Evolutionary conservation across 495 filamentous ascomycete genomes (phyloP), one percentile per base, ranked within the genome.

Genomic region (Aspergillus saccharolyticus): DNA sequence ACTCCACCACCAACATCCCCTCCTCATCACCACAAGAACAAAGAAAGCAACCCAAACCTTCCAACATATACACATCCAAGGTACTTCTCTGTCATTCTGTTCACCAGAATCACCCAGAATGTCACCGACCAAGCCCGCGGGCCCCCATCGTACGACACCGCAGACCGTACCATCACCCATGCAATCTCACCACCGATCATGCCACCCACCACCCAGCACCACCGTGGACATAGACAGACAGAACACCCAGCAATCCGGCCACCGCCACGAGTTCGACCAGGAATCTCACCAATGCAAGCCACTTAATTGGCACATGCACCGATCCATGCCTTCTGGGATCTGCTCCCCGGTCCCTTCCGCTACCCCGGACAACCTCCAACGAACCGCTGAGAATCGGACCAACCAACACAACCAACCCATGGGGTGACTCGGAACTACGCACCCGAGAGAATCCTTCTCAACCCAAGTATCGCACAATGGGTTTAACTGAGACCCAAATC

Each of bases 311-410:
- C 12, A 10, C 9, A 16, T 15, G 2, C 1, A 49, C 4, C 19
- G 5, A 16, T 21, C 12, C 46, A 49, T 21, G 46, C 25, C 20
- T 24, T 49, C 8, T 25, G n/a, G n/a, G n/a, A n/a, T n/a, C n/a
- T n/a, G n/a, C n/a, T n/a, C n/a, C n/a, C n/a, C n/a, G n/a, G n/a
- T n/a, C n/a, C n/a, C n/a, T n/a, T n/a, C n/a, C n/a, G n/a, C n/a
- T 49, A 49, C 46, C 46, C 46, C 46, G 46, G 46, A 49, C 20
- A 49, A 49, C 20, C 46, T 49, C 19, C 46, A n/a, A n/a, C n/a
- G n/a, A n/a, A n/a, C n/a, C n/a, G n/a, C 19, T 21, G 15, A 24
- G 20, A 22, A 21, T 10, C 18, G n/a, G n/a, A n/a, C 22, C 14
- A n/a, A 25, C 19, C 17, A 7, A 15, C 15, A 15, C 16, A 24